These are phyloP conservation scores for Cucurbita ficifolia DNA, from an alignment of 306 rosid species.

Conservation along the genomic window DNA sequence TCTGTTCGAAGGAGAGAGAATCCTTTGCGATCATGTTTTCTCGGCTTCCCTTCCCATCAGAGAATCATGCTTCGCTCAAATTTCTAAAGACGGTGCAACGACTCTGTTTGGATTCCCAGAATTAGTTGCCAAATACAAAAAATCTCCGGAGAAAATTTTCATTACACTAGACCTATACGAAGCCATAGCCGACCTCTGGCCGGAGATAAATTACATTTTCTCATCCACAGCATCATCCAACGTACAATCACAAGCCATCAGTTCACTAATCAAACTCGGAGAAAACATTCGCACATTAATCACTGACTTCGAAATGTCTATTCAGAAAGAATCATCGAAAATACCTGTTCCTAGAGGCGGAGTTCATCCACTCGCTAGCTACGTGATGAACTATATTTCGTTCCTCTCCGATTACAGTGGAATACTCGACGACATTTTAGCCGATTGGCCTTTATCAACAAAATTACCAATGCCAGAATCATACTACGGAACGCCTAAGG, in stretches of 20 bases:
- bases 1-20: slow-evolving; percentile 34
- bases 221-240: slow-evolving; percentile 26
- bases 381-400: slow-evolving; percentile 46
- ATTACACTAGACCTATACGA: slow-evolving; percentile 32
- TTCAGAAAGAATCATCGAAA: slow-evolving; percentile 39
- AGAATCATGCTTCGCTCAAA: slow-evolving; percentile 35
- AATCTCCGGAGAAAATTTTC: slow-evolving; percentile 41
- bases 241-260: slow-evolving; percentile 25
- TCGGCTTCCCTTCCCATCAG: slow-evolving; percentile 9
- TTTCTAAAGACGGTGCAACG: slow-evolving; percentile 22
- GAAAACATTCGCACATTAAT: slow-evolving; percentile 22
- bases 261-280: slow-evolving; percentile 20
- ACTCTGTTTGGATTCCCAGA: slow-evolving; percentile 35
- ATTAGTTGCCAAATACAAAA: slow-evolving; percentile 40
- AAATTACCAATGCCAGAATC: slow-evolving; percentile 33
- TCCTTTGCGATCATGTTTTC: slow-evolving; percentile 34
- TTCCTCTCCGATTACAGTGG: slow-evolving; percentile 38
- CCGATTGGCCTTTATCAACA: slow-evolving; percentile 19
- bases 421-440: slow-evolving; percentile 24
- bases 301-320: slow-evolving; percentile 31
- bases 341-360: slow-evolving; percentile 37
- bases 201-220: slow-evolving; percentile 32
- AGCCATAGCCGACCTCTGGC: slow-evolving; percentile 26
- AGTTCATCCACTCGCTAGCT: slow-evolving; percentile 52
- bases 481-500: slow-evolving; percentile 11